Conservation (phyloP, 768 basidiomycete species). For the Amyloporia xantha region DNA sequence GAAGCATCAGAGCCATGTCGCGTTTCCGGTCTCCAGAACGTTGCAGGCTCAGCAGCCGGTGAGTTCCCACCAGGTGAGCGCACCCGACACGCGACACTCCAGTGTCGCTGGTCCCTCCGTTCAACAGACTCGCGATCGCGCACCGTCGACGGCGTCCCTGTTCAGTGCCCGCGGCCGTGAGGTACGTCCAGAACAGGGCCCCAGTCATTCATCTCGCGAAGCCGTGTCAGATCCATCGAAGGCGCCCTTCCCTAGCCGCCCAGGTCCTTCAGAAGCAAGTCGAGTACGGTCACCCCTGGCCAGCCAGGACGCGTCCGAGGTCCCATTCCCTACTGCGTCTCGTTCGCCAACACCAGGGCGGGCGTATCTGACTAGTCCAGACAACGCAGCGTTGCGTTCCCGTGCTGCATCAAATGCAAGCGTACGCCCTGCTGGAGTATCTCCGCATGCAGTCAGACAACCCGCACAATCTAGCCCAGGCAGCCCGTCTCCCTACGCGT, state of each 20-base stretch:
- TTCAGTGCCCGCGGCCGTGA: conserved; percentile 7
- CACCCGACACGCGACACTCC: conserved; percentile 7
- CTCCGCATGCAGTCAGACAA: conserved; percentile 4
- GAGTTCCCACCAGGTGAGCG: conserved; percentile 15
- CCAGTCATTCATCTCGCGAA: background rate
- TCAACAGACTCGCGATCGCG: conserved; percentile 13
- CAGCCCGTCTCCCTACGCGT: background rate
- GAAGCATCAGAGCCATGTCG: conserved; percentile 41
- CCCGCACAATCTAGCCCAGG: conserved; percentile 11
- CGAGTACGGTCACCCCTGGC: conserved; percentile 6
- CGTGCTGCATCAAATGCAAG: conserved; percentile 12
- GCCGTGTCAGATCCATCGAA: conserved; percentile 8
- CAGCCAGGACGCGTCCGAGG: conserved; percentile 5
- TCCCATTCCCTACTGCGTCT: conserved; percentile 7
- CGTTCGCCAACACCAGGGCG: conserved; percentile 12
- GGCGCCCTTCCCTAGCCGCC: conserved; percentile 14
- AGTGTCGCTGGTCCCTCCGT: background rate
- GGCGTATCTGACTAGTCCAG: conserved; percentile 4
- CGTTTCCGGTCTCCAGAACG: conserved; percentile 10
- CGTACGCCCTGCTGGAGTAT: conserved; percentile 5
- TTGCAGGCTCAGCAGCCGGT: conserved; percentile 6
- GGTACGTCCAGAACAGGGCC: conserved; percentile 11
- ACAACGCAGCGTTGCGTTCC: conserved; percentile 2
- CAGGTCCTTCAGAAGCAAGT: conserved; percentile 10
- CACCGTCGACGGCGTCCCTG: conserved; percentile 18